Conservation (phyloP, 345 rosid genomes). For the Gossypium raimondii region DNA sequence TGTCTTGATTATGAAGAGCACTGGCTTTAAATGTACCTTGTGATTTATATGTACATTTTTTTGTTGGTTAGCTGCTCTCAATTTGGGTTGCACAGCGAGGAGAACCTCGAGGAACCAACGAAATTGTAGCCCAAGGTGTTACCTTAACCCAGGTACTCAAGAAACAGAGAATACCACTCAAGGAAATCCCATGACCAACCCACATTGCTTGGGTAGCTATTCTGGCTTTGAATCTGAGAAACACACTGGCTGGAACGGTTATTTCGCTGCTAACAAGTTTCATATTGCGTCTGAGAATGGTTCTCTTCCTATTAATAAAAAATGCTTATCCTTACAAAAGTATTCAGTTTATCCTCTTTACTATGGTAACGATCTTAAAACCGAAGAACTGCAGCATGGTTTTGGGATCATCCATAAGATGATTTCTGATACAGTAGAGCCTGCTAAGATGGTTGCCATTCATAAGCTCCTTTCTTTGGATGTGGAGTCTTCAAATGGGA, state of each 20-base stretch:
- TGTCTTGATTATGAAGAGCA: not conserved
- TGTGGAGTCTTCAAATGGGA: conserved; percentile 8
- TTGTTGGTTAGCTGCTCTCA: conserved; percentile 56
- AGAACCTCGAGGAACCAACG: conserved; percentile 55
- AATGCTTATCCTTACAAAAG: conserved; percentile 16
- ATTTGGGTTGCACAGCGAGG: conserved; percentile 59
- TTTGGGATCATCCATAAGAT: conserved; percentile 17
- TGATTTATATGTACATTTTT: conserved; percentile 4
- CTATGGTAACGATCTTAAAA: conserved; percentile 26
- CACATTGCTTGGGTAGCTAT: conserved; percentile 21
- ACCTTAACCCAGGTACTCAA: conserved; percentile 33
- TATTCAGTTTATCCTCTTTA: conserved; percentile 46
- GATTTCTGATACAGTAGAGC: conserved; percentile 18
- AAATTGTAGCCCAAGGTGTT: conserved; percentile 39
- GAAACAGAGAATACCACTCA: conserved; percentile 22
- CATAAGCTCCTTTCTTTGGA: conserved; percentile 16
- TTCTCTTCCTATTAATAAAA: conserved; percentile 12
- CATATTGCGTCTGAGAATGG: conserved; percentile 21
- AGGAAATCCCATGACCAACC: conserved; percentile 19
- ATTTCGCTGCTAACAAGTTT: conserved; percentile 11
- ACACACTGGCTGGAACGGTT: conserved; percentile 8
- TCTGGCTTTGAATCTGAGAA: conserved; percentile 17
- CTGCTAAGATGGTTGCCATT: conserved; percentile 14
- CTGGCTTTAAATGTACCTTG: not conserved
- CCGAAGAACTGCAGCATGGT: conserved; percentile 25